Base-by-base conservation (phyloP, 768 basidiomycete species). In the Boletellus ananas region DNA sequence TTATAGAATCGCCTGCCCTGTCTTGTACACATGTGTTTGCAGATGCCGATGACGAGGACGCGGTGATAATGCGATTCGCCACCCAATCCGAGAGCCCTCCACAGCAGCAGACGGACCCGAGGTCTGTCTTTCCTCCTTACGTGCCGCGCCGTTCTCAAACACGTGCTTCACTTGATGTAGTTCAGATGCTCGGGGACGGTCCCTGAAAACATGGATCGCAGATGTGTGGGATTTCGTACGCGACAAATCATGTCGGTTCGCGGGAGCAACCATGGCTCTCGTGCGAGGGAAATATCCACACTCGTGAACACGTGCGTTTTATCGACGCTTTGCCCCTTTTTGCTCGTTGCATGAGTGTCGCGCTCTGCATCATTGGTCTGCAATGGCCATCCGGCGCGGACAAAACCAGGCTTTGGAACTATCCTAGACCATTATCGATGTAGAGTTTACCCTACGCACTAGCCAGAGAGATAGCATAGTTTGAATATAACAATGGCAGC, bases 381-480 rank as follows among this genome's bases (percentile, higher is more conserved):
- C 2, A 29, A 29, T 29, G 23, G 3, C 13, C 38, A 8, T 40
- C 38, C 21, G 14, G 21, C 21, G 20, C 34, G 23, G 16, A 39
- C 18, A 20, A 29, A 23, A 2, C 42, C 51, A 74, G 45, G 78
- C 56, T 62, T 80, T 84, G 62, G 72, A 83, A 4, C 81, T 20
- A 7, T 31, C 80, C 23, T 23, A 23, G 23, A 25, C n/a, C n/a
- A n/a, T n/a, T n/a, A n/a, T n/a, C n/a, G n/a, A n/a, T n/a, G n/a
- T n/a, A n/a, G n/a, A n/a, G n/a, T n/a, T n/a, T n/a, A n/a, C 57
- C 0, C 79, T 81, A 51, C 78, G 84, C 29, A 84, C 23, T 25
- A 61, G 4, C 59, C 36, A 25, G 67, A 57, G 29, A 81, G 34
- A 79, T 67, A 1, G 81, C 80, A 54, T 80, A 83, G 58, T 85